Conservation (phyloP, 2,329 filamentous ascomycete genomes). For the Ramularia collo-cygni region DNA sequence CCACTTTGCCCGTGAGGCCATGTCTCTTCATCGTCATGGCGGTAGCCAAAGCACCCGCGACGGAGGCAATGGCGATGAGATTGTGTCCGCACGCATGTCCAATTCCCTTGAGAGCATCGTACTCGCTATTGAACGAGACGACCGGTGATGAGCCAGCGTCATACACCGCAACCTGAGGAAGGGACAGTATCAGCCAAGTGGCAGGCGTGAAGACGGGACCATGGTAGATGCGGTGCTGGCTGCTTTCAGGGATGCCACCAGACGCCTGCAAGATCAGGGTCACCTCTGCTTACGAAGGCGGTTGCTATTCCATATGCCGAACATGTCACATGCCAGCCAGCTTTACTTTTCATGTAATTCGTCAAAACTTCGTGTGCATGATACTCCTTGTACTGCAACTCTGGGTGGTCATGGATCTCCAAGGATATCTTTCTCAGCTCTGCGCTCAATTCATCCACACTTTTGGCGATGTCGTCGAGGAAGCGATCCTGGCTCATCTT, state of each 20-base stretch:
- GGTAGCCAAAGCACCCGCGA: slow-evolving; percentile 35
- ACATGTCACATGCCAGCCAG: slow-evolving; percentile 44
- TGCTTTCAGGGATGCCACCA: too few relatives aligned
- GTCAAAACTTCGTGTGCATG: slow-evolving; percentile 47
- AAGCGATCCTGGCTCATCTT: neutral
- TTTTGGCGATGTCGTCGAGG: slow-evolving; percentile 35
- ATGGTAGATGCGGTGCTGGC: too few relatives aligned
- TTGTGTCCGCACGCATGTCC: slow-evolving; percentile 44
- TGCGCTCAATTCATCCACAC: slow-evolving; percentile 35
- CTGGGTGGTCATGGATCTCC: slow-evolving; percentile 46
- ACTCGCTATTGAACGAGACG: slow-evolving; percentile 23
- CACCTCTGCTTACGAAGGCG: slow-evolving; percentile 42
- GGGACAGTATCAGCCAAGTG: too few relatives aligned
- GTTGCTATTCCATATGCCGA: slow-evolving; percentile 48
- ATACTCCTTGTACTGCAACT: slow-evolving; percentile 41
- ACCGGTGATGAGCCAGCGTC: slow-evolving; percentile 35
- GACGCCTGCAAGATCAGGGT: too few relatives aligned
- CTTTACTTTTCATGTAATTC: slow-evolving; percentile 39
- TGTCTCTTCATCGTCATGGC: slow-evolving; percentile 26
- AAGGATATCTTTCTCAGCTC: slow-evolving; percentile 43
- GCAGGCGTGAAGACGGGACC: too few relatives aligned
- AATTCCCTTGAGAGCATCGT: slow-evolving; percentile 35
- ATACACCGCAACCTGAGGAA: slow-evolving; percentile 35
- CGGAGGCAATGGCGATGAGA: slow-evolving; percentile 36
- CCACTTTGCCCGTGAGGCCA: slow-evolving; percentile 30